Percentiles rank a stretch among this genome's conserved stretches.
Conservation (phyloP, 2,329 filamentous ascomycete species). For the Hyphodiscus sp. region DNA sequence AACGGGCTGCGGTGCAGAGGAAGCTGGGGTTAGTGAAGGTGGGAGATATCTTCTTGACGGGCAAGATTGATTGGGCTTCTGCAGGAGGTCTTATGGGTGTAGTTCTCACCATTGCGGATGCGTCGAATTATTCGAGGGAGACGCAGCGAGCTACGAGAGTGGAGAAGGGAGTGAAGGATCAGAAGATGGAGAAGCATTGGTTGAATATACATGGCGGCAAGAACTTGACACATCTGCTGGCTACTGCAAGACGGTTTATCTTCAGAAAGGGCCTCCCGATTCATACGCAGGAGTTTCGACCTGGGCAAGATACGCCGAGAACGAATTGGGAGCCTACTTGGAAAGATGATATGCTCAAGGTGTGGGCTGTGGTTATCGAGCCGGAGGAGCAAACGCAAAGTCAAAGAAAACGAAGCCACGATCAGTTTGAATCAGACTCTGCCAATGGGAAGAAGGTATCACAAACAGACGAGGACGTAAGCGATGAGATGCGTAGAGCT, state of each 20-base stretch:
- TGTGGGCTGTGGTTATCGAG: conserved; percentile 74
- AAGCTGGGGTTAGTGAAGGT: conserved; percentile 59
- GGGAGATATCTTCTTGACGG: conserved; percentile 76
- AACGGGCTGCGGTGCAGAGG: conserved; percentile 59
- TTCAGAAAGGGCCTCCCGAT: conserved; percentile 78
- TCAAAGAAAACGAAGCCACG: conserved; percentile 40
- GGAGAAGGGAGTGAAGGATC: conserved; percentile 29
- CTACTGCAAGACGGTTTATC: conserved; percentile 77
- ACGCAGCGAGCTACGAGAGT: conserved; percentile 37
- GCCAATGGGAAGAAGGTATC: conserved; percentile 26
- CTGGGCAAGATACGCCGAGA: conserved; percentile 20
- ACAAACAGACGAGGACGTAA: conserved; percentile 32
- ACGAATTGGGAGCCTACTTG: conserved; percentile 53
- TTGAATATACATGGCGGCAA: conserved; percentile 71
- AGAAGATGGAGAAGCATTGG: conserved; percentile 28
- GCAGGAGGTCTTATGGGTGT: conserved; percentile 79
- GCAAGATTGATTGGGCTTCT: conserved; percentile 66
- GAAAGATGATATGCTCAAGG: conserved; percentile 68
- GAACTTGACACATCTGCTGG: conserved; percentile 74
- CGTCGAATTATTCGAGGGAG: conserved; percentile 40
- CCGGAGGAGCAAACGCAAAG: conserved; percentile 27
- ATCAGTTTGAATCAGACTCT: conserved; percentile 36
- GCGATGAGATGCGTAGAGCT: conserved; percentile 48
- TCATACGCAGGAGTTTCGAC: conserved; percentile 57
- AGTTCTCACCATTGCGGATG: conserved; percentile 76